These are phyloP conservation scores for Fusarium devonianum DNA, from an alignment of 2,329 filamentous ascomycete genomes.

Conservation along the genomic window DNA sequence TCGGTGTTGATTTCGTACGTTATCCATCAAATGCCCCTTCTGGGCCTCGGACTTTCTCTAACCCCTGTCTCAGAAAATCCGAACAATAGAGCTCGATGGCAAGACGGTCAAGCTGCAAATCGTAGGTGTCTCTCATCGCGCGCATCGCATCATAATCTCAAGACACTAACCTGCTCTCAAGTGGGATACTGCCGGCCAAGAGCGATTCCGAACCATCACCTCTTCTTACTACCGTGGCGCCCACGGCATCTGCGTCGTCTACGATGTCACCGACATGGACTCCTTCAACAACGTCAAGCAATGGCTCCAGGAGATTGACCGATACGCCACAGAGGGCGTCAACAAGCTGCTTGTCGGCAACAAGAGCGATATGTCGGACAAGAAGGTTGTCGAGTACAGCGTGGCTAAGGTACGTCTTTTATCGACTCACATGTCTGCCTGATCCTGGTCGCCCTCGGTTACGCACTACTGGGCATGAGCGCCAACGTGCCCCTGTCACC, in stretches of 20 bases:
- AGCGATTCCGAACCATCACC: constrained; percentile 99
- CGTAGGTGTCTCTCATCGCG: constrained; percentile 62
- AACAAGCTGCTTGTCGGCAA: constrained; percentile 99
- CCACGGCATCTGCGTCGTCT: constrained; percentile 99
- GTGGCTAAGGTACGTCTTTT: constrained; percentile 84
- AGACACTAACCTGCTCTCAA: constrained; percentile 49
- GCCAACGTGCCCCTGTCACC: constrained; percentile 13
- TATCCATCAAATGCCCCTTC: background rate
- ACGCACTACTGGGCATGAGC: constrained; percentile 32
- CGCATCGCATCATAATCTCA: background rate
- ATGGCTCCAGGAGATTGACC: constrained; percentile 99
- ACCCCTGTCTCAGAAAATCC: constrained; percentile 80
- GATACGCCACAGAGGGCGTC: constrained; percentile 98
- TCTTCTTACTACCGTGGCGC: constrained; percentile 99
- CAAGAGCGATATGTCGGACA: constrained; percentile 99
- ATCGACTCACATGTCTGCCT: background rate
- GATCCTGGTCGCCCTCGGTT: constrained; percentile 15
- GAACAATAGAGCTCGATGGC: constrained; percentile 98
- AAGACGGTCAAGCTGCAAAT: constrained; percentile 99
- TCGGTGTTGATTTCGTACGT: constrained; percentile 98
- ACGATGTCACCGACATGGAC: constrained; percentile 99
- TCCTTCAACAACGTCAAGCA: constrained; percentile 99
- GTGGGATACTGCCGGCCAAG: constrained; percentile 99
- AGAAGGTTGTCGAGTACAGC: constrained; percentile 99
- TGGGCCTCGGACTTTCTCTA: constrained; percentile 16